phyloP scores from a whole-genome alignment of 805 yeast species.

The Wickerhamomyces pijperi region DNA sequence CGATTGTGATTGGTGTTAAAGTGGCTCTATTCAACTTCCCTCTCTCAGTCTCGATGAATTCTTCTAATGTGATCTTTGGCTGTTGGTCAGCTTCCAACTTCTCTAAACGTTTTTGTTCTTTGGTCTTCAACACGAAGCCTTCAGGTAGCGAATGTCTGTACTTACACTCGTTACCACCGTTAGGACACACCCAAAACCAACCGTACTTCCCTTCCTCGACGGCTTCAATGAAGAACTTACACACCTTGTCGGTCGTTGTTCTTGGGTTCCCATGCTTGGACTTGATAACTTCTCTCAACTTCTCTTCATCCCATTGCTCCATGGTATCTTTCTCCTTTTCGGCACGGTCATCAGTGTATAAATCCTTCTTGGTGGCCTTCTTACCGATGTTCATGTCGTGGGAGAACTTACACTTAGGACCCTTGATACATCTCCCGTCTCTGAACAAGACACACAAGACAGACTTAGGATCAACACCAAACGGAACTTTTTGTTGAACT shows the following conservation, averaged over 20 bases:
- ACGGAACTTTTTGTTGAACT: conserved; percentile 79
- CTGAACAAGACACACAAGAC: conserved; percentile 85
- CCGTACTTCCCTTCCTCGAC: conserved; percentile 97
- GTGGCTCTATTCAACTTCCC: conserved; percentile 59
- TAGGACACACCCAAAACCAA: conserved; percentile 98
- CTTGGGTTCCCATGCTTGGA: conserved; percentile 92
- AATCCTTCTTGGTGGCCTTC: conserved; percentile 81
- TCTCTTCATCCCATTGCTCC: conserved; percentile 97
- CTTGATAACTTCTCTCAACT: conserved; percentile 70
- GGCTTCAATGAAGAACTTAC: conserved; percentile 91
- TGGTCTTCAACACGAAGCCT: conserved; percentile 93
- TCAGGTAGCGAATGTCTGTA: conserved; percentile 94
- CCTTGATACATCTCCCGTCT: conserved; percentile 75
- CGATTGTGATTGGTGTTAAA: conserved; percentile 80
- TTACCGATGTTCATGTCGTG: conserved; percentile 83
- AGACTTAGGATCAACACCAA: conserved; percentile 96
- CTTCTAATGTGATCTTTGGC: conserved; percentile 90
- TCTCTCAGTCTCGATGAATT: conserved; percentile 90
- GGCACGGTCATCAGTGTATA: conserved; percentile 77
- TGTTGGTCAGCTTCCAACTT: conserved; percentile 72
- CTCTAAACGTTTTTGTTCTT: conserved; percentile 88
- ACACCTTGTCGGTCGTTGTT: conserved; percentile 89
- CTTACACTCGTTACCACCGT: conserved; percentile 86
- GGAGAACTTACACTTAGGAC: conserved; percentile 78
- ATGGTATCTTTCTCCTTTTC: conserved; percentile 72